A percentile compares a stretch with the other conserved stretches of the same genome.
Evolutionary conservation across 371 early-diverging fungal species (phyloP).

Genomic region (Lichtheimia ornata): DNA sequence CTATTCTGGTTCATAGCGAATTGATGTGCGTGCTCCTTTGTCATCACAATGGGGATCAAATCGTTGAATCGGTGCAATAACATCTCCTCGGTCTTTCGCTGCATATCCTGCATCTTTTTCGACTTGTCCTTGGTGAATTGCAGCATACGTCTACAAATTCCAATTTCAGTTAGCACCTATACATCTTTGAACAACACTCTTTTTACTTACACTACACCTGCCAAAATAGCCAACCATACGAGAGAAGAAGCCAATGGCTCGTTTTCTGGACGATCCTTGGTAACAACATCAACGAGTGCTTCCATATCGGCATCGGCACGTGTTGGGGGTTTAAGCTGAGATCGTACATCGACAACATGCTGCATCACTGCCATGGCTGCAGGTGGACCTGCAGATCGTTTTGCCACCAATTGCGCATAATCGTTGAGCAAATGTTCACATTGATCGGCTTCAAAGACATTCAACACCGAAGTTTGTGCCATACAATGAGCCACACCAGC

Average conservation of each 20-base stretch:
- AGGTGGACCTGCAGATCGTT: slow-evolving; percentile 10
- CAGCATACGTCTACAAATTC: slow-evolving; percentile 32
- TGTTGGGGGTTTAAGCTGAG: slow-evolving; percentile 28
- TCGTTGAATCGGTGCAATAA: slow-evolving; percentile 23
- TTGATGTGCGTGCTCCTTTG: slow-evolving; percentile 9
- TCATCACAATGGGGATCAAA: slow-evolving; percentile 1
- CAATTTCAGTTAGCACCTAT: not conserved
- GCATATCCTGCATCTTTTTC: slow-evolving; percentile 20
- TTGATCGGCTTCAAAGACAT: slow-evolving; percentile 37
- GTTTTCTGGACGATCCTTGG: slow-evolving; percentile 9
- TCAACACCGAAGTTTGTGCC: slow-evolving; percentile 35
- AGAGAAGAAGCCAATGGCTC: slow-evolving; percentile 13
- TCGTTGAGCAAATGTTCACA: slow-evolving; percentile 29
- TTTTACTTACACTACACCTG: slow-evolving; percentile 38
- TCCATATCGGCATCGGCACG: slow-evolving; percentile 34
- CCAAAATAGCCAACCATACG: slow-evolving; percentile 28
- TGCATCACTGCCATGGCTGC: slow-evolving; percentile 35
- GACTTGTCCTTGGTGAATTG: slow-evolving; percentile 45
- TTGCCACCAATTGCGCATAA: slow-evolving; percentile 19
- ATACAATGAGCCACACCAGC: slow-evolving; percentile 47
- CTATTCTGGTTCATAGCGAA: slow-evolving; percentile 23
- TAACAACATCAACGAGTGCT: slow-evolving; percentile 19
- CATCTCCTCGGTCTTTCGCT: slow-evolving; percentile 18
- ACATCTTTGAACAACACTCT: not conserved
- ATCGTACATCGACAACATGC: slow-evolving; percentile 41